Conservation (phyloP, 352 stramenopile genomes). For the Detonula confervacea region DNA sequence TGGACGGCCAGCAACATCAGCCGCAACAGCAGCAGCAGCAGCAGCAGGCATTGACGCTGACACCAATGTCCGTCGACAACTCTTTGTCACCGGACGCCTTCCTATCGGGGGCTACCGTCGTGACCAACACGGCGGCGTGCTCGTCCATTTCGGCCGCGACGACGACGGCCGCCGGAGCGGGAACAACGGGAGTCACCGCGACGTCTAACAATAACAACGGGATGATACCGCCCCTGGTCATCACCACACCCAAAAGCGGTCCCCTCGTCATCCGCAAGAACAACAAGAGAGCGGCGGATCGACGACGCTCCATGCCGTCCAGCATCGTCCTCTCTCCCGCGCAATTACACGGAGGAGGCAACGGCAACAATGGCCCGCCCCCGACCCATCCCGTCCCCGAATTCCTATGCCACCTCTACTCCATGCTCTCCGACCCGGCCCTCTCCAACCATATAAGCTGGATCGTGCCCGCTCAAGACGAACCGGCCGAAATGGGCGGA, state of each 20-base stretch:
- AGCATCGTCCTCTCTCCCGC: not conserved
- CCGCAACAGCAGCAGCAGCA: not conserved
- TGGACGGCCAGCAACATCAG: no score
- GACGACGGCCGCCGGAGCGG: not conserved
- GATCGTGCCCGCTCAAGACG: conserved; percentile 26
- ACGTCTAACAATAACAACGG: no score
- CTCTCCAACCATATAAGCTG: conserved; percentile 35
- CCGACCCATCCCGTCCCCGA: conserved; percentile 21
- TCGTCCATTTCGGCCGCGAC: not conserved
- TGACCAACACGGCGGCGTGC: not conserved
- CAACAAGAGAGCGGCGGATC: no score
- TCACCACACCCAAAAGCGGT: not conserved
- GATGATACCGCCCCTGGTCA: not conserved
- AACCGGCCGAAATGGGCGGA: conserved; percentile 32
- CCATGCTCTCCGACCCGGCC: conserved; percentile 38
- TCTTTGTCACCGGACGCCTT: no score
- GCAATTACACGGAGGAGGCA: not conserved
- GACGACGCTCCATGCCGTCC: not conserved
- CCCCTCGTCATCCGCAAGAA: not conserved
- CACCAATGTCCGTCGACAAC: not conserved
- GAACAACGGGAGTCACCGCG: not conserved
- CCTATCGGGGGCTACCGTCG: not conserved
- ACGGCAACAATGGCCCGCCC: no score
- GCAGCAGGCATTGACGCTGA: not conserved
- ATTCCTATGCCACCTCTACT: conserved; percentile 53